Evolutionary conservation across 371 early-diverging fungal genomes (phyloP).

Genomic region (Fennellomyces sp.): DNA sequence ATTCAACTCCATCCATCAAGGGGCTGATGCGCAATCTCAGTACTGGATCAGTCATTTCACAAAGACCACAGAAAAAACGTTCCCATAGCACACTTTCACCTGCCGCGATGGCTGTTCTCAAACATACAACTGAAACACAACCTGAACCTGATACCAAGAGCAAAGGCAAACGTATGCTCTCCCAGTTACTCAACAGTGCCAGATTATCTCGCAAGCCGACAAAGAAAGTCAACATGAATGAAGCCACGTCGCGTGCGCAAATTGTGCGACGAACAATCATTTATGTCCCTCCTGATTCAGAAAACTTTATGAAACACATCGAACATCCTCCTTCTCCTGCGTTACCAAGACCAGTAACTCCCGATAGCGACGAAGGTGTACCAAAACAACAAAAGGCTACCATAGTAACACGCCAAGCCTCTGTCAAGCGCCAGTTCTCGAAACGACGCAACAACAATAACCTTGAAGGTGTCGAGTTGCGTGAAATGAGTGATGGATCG

Average conservation of each 20-base stretch:
- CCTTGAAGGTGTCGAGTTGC: conserved; percentile 44
- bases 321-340: background rate
- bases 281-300: conserved; percentile 36
- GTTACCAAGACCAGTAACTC: background rate
- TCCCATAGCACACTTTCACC: conserved; percentile 13
- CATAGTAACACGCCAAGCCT: conserved; percentile 18
- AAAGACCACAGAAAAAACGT: background rate
- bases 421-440: conserved; percentile 13
- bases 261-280: conserved; percentile 32
- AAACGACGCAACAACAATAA: conserved; percentile 5
- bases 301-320: conserved; percentile 18
- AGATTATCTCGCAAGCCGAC: background rate
- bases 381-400: conserved; percentile 10
- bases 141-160: background rate
- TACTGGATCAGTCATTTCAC: background rate
- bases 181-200: conserved; percentile 19
- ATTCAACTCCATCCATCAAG: conserved; percentile 10
- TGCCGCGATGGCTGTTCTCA: conserved; percentile 20
- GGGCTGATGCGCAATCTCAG: conserved; percentile 17
- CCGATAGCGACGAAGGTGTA: conserved; percentile 9
- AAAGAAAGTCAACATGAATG: conserved; percentile 16
- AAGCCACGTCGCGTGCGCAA: conserved; percentile 8
- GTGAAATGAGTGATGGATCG: conserved; percentile 54
- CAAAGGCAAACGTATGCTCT: conserved; percentile 22
- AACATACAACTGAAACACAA: conserved; percentile 12